These are phyloP conservation scores for Diaporthe sp. DNA, from an alignment of 2,329 filamentous ascomycete species.

Conservation along the genomic window DNA sequence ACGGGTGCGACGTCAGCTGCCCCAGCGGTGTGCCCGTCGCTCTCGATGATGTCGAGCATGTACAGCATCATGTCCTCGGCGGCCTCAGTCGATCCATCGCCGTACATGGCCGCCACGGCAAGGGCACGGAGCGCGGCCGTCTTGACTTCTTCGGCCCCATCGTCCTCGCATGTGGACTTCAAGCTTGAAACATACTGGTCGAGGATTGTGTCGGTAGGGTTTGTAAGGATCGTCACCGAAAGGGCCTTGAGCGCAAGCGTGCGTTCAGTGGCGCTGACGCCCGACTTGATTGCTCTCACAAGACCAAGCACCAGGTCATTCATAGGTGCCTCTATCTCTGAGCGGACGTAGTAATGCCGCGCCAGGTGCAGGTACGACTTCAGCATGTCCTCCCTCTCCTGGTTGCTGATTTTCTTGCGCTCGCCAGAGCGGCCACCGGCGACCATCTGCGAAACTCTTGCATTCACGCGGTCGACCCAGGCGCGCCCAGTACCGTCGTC, in stretches of 20 bases:
- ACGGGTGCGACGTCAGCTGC: conserved; percentile 79
- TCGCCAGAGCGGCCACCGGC: conserved; percentile 54
- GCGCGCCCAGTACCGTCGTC: conserved; percentile 63
- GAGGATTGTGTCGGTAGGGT: conserved; percentile 75
- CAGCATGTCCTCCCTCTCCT: conserved; percentile 77
- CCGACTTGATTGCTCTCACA: conserved; percentile 78
- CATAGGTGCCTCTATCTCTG: conserved; percentile 71
- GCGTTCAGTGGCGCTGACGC: conserved; percentile 77
- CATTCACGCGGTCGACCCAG: conserved; percentile 74
- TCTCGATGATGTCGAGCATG: conserved; percentile 82
- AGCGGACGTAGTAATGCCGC: conserved; percentile 76
- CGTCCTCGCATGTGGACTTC: conserved; percentile 76
- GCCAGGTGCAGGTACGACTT: conserved; percentile 74
- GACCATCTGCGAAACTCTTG: conserved; percentile 77
- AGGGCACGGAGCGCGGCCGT: conserved; percentile 81
- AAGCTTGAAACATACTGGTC: conserved; percentile 71
- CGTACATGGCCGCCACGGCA: conserved; percentile 80
- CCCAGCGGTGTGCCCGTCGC: conserved; percentile 80
- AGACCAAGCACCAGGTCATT: conserved; percentile 76
- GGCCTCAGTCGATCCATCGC: conserved; percentile 78
- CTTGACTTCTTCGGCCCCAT: conserved; percentile 78
- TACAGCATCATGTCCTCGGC: conserved; percentile 81
- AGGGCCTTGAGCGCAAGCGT: conserved; percentile 80
- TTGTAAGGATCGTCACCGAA: conserved; percentile 77
- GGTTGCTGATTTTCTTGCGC: conserved; percentile 82